Base-by-base conservation (phyloP, 768 basidiomycete species). In the Panaeolus cyanescens region DNA sequence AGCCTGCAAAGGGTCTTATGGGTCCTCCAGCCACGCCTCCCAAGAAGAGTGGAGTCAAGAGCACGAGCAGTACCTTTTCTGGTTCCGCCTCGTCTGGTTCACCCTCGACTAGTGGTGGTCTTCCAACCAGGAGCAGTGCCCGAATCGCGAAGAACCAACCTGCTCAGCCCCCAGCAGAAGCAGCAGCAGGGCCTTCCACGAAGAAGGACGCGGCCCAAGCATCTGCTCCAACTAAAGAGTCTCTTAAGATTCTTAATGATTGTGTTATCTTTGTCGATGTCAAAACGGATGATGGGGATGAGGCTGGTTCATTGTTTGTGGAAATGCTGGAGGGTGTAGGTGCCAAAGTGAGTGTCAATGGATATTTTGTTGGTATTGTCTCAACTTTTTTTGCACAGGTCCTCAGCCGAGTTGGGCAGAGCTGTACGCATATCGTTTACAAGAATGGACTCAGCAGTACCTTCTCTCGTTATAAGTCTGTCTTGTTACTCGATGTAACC, bases 231-330 rank as follows among this genome's bases (percentile, higher is more conserved):
- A 68, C 59, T 62, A 71, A 64, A 22, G 74, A 74, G 50, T 70
- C 75, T 28, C 68, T 88, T 62, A 83, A 82, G 55, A 80, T 90
- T 33, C 76, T 96, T 61, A 86, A 87, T 59, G 84, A 86, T 12
- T 95, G 93, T 59, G 81, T 83, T 1, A 87, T 94, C 8, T 95
- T 92, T 67, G 93, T 96, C 54, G 95, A 96, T 69, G 92, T 96
- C 28, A 86, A 88, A 60, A 93, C 91, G 0, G 92, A 93, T 57
- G 87, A 90, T 58, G 90, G 92, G 1, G 89, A 90, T 40, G 90
- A 96, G 67, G 92, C 91, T 0, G 89, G 91, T 0, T 83, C 83
- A 25, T 74, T 94, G 66, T 96, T 96, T 67, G 83, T 88, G 13
- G 91, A 95, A 54, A 93, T 95, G 89, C 72, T 96, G 64, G 84